These are phyloP conservation scores for Lentinula detonsa DNA, from an alignment of 768 basidiomycete genomes.

Conservation along the genomic window DNA sequence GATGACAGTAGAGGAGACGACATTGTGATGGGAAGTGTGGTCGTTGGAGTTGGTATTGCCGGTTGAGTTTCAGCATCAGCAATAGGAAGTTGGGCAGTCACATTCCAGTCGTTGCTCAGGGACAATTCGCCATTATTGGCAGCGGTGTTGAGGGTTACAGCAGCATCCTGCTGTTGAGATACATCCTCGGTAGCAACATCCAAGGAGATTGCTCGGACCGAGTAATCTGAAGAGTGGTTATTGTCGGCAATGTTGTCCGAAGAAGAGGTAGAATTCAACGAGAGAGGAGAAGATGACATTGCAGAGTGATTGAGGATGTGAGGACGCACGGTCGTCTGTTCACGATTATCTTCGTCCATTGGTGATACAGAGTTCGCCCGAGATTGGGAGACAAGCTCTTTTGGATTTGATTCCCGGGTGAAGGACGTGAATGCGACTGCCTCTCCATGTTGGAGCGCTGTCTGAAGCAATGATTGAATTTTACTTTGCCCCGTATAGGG, in stretches of 20 bases:
- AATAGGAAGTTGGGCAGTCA: background rate
- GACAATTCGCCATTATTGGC: too few relatives aligned
- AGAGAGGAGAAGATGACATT: background rate
- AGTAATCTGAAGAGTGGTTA: too few relatives aligned
- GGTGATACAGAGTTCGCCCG: background rate
- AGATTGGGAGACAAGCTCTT: background rate
- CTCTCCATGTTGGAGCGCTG: slow-evolving; percentile 49
- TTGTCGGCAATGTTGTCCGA: too few relatives aligned
- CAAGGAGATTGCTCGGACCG: too few relatives aligned
- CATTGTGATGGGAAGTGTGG: background rate
- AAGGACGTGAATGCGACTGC: slow-evolving; percentile 43
- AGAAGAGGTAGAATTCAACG: too few relatives aligned
- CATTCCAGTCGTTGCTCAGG: too few relatives aligned
- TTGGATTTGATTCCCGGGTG: slow-evolving; percentile 1
- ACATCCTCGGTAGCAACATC: too few relatives aligned
- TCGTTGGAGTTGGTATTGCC: background rate
- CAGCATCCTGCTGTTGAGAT: too few relatives aligned
- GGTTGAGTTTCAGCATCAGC: background rate
- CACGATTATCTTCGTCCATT: background rate
- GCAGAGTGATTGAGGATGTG: slow-evolving; percentile 8
- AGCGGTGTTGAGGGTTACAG: too few relatives aligned
- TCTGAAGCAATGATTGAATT: slow-evolving; percentile 54
- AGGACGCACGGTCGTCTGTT: background rate
- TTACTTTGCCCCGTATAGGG: slow-evolving; percentile 64
- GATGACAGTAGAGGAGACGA: background rate